Evolutionary conservation across 2,329 filamentous ascomycete genomes (phyloP).

Genomic region (Diaporthe aspalathi): DNA sequence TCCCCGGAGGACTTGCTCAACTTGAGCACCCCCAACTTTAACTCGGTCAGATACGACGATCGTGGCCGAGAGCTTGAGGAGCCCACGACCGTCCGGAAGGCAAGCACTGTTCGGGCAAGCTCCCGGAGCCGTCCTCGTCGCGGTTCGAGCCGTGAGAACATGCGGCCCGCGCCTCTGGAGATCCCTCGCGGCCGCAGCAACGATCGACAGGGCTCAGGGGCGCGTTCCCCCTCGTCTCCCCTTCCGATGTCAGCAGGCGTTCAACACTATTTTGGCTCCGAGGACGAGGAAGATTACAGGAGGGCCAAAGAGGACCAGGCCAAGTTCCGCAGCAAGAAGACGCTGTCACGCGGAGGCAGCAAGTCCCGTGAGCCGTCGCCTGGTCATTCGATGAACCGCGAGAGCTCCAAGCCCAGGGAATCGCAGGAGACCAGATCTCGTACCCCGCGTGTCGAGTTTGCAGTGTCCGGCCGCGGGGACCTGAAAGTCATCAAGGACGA

Average conservation of each 20-base stretch:
- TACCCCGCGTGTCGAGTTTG: constrained; percentile 52
- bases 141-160: constrained; percentile 62
- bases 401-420: constrained; percentile 44
- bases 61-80: constrained; percentile 49
- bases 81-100: constrained; percentile 59
- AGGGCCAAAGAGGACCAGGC: constrained; percentile 66
- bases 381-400: constrained; percentile 42
- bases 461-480: constrained; percentile 63
- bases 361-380: constrained; percentile 43
- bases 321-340: constrained; percentile 66
- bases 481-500: constrained; percentile 69
- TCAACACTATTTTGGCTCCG: constrained; percentile 65
- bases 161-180: constrained; percentile 57
- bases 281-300: constrained; percentile 73
- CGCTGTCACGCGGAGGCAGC: constrained; percentile 41
- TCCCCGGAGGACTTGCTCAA: constrained; percentile 86
- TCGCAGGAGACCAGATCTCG: constrained; percentile 46
- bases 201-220: constrained; percentile 66
- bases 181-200: constrained; percentile 71
- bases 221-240: constrained; percentile 83
- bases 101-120: constrained; percentile 48
- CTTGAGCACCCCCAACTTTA: constrained; percentile 61
- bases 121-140: constrained; percentile 51
- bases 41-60: constrained; percentile 43
- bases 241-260: constrained; percentile 75